Conservation (phyloP, 306 rosid genomes). For the Aeschynomene evenia region DNA sequence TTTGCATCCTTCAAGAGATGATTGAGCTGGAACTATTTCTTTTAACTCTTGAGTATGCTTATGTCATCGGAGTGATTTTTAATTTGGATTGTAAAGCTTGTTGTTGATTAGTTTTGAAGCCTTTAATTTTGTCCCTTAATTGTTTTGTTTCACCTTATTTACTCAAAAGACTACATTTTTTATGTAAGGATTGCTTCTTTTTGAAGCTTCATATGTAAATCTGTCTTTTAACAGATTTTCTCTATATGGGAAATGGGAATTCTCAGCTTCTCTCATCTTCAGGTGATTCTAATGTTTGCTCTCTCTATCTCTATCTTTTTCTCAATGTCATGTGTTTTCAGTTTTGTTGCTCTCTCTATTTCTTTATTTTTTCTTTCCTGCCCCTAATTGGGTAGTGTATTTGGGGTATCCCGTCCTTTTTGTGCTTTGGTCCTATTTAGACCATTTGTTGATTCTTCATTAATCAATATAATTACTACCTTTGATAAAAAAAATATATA, state of each 20-base stretch:
- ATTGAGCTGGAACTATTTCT: constrained; percentile 29
- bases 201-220: constrained; percentile 28
- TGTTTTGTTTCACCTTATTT: not conserved
- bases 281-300: not conserved
- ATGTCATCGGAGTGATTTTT: constrained; percentile 25
- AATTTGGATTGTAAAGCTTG: constrained; percentile 44
- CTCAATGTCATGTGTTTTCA: not conserved
- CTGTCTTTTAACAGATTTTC: constrained; percentile 8
- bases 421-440: no score
- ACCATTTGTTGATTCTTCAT: no score
- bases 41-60: constrained; percentile 34
- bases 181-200: constrained; percentile 26
- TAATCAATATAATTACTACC: no score
- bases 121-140: constrained; percentile 27
- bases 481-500: no score
- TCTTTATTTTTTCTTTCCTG: no score
- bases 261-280: not conserved
- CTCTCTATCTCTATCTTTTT: not conserved
- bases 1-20: constrained; percentile 25
- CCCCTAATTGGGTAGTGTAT: no score
- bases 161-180: not conserved
- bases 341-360: no score
- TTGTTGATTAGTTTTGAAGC: constrained; percentile 22
- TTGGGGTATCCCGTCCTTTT: no score
- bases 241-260: constrained; percentile 11